Evolutionary conservation across 2,329 filamentous ascomycete genomes (phyloP), one percentile per base, ranked within the genome.

Genomic region (Neonectria hederae): DNA sequence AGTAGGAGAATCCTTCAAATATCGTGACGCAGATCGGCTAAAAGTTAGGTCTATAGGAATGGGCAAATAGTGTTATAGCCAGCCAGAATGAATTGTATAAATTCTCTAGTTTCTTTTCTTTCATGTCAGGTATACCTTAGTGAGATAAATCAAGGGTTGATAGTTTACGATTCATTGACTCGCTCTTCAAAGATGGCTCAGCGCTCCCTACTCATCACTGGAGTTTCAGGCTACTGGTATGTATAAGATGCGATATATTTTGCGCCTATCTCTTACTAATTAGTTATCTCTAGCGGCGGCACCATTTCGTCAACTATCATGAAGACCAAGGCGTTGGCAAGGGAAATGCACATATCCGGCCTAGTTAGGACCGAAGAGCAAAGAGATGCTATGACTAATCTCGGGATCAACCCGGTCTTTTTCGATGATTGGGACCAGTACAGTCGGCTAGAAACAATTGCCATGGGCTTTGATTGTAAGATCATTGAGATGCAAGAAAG

Each of bases 221-320:
- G 38, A 19, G 17, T 19, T 7, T 42, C 38, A 19, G 38, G 38
- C 38, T 42, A 42, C 38, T 42, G 38, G 17, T 19, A 19, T 14
- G 1, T 6, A 3, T 9, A 11, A 2, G 9, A 10, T 19, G 13
- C n/a, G 1, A 1, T 10, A n/a, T 1, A 42, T 42, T 19, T 7
- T 14, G 5, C 14, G 30, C 5, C 14, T 40, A 40, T n/a, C 1
- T 19, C 10, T 10, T 42, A n/a, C 38, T 19, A 5, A 42, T 7
- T 10, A 42, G 38, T 8, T 11, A n/a, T 19, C 17, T 19, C n/a
- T 7, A 42, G 38, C n/a, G 38, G 38, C 38, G 38, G 38, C n/a
- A 42, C 38, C n/a, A 42, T 42, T 3, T 19, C 19, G n/a, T 42
- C 38, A 19, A 9, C 17, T n/a, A 9, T 42, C 4, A 19, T 42